These are phyloP conservation scores for Coffea eugenioides DNA, from an alignment of 257 asterid genomes.

Conservation along the genomic window DNA sequence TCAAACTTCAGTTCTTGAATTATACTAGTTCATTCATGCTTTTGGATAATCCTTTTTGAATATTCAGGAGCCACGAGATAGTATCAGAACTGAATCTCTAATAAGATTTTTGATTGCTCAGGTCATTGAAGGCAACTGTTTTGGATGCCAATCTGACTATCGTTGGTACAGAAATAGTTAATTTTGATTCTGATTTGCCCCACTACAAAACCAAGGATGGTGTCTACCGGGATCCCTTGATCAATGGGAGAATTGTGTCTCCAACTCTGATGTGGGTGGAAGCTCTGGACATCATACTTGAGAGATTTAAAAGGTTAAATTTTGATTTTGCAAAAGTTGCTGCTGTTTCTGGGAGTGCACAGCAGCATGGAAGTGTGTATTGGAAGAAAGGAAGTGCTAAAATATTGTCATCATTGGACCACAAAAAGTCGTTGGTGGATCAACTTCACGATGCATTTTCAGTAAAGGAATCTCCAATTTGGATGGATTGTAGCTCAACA, in stretches of 20 bases:
- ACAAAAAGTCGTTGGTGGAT: constrained; percentile 43
- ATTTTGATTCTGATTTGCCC: constrained; percentile 67
- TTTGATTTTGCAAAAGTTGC: constrained; percentile 54
- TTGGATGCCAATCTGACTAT: constrained; percentile 61
- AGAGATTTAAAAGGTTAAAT: constrained; percentile 45
- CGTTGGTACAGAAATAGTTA: constrained; percentile 53
- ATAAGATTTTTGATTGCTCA: constrained; percentile 23
- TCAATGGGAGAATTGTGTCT: constrained; percentile 70
- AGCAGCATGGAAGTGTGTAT: constrained; percentile 93
- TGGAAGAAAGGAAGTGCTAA: constrained; percentile 76
- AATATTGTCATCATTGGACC: constrained; percentile 55
- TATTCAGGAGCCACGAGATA: constrained; percentile 2
- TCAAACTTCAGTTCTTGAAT: neutral
- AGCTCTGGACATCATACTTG: constrained; percentile 69
- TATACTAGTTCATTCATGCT: neutral
- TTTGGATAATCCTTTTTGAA: constrained; percentile 34
- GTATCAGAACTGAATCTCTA: constrained; percentile 42
- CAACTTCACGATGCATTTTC: constrained; percentile 77
- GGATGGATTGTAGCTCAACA: constrained; percentile 94
- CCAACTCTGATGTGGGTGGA: constrained; percentile 96
- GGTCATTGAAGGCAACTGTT: constrained; percentile 82
- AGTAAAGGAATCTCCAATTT: constrained; percentile 73
- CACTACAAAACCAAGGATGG: constrained; percentile 77
- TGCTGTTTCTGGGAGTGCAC: constrained; percentile 88
- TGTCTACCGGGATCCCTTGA: constrained; percentile 49